Evolutionary conservation across 345 rosid genomes (phyloP).

Genomic region (Gynandropsis gynandra): DNA sequence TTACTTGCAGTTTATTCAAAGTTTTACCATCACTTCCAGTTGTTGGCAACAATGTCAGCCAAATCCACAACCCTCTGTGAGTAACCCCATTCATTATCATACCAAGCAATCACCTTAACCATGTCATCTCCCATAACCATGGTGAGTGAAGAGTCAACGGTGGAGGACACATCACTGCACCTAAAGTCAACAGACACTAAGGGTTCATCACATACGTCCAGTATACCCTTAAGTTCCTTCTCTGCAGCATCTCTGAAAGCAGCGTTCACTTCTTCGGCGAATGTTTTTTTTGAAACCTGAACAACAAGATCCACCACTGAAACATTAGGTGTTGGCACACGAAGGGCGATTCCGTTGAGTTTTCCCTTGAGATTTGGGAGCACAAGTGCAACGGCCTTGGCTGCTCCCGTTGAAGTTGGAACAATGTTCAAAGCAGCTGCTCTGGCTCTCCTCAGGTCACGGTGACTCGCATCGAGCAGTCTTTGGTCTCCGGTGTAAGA

Average conservation of each 20-base stretch:
- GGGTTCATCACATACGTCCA: conserved; percentile 96
- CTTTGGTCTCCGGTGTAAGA: conserved; percentile 99
- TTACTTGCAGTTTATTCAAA: conserved; percentile 9
- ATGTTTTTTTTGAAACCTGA: conserved; percentile 89
- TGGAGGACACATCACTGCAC: conserved; percentile 88
- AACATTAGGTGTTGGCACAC: conserved; percentile 97
- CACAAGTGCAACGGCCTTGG: conserved; percentile 97
- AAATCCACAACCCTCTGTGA: conserved; percentile 98
- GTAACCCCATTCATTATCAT: conserved; percentile 99
- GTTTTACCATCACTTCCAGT: conserved; percentile 55
- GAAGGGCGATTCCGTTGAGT: conserved; percentile 92
- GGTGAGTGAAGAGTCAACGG: conserved; percentile 82
- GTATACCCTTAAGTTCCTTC: conserved; percentile 75
- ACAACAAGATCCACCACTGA: conserved; percentile 95
- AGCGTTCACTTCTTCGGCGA: conserved; percentile 92
- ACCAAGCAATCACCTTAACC: conserved; percentile 99
- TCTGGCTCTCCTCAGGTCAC: conserved; percentile 92
- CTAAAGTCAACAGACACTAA: conserved; percentile 95
- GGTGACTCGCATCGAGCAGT: conserved; percentile 89
- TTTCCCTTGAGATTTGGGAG: conserved; percentile 92
- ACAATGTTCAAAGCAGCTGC: conserved; percentile 98
- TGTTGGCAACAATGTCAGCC: conserved; percentile 89
- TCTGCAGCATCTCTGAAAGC: conserved; percentile 87
- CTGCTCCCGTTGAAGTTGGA: conserved; percentile 97
- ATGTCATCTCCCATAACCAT: conserved; percentile 99